phyloP scores from a whole-genome alignment of 2,329 filamentous ascomycete genomes.

The Epichloe aotearoae region DNA sequence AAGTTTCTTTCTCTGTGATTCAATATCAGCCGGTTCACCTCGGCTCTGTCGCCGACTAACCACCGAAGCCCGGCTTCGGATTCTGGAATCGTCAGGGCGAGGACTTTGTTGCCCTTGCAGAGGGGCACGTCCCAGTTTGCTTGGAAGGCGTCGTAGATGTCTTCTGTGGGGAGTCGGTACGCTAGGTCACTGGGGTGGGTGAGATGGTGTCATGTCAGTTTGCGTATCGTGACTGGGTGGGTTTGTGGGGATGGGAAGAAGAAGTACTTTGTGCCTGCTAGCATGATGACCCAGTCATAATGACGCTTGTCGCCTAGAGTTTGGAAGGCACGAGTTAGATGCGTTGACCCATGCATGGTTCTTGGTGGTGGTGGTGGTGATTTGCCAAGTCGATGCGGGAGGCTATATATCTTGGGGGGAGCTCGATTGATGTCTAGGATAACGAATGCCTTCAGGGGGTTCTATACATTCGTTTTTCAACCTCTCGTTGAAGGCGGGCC shows the following conservation, averaged over 20 bases:
- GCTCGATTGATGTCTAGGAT: too few species aligned
- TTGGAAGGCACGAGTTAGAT: too few species aligned
- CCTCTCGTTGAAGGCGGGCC: slow-evolving; percentile 17
- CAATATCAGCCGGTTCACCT: slow-evolving; percentile 41
- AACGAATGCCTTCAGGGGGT: not conserved
- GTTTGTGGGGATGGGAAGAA: not conserved
- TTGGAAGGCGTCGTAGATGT: slow-evolving; percentile 36
- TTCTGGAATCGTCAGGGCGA: slow-evolving; percentile 52
- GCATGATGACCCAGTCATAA: slow-evolving; percentile 49
- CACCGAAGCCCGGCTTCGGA: slow-evolving; percentile 18
- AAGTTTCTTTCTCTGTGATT: slow-evolving; percentile 33
- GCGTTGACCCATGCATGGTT: too few species aligned
- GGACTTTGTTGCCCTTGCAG: slow-evolving; percentile 36
- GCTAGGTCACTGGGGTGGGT: slow-evolving; percentile 33
- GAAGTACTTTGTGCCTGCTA: slow-evolving; percentile 48
- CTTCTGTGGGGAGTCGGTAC: slow-evolving; percentile 20
- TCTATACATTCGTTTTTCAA: slow-evolving; percentile 22
- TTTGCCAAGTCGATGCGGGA: too few species aligned
- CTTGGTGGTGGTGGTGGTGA: too few species aligned
- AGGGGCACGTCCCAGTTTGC: slow-evolving; percentile 39
- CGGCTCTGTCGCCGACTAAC: slow-evolving; percentile 23
- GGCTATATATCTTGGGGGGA: not conserved
- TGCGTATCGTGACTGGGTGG: not conserved
- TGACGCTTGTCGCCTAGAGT: slow-evolving; percentile 11
- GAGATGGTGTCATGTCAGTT: not conserved